Conservation (phyloP, 495 filamentous ascomycete species). For the Aspergillus kassunensis region DNA sequence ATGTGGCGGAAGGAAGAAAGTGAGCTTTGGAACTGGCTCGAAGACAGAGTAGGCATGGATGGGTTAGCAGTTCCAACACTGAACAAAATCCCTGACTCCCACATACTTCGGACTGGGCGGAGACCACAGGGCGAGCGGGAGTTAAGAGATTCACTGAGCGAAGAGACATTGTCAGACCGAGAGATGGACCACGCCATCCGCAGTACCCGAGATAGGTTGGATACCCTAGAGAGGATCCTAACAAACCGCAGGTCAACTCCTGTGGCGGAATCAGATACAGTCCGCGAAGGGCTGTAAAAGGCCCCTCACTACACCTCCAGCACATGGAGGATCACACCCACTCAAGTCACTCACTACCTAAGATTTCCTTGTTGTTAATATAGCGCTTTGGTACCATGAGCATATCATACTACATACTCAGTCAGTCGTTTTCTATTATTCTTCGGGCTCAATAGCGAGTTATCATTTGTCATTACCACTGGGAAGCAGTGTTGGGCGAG, state of each 20-base stretch:
- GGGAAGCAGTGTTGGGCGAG: not conserved
- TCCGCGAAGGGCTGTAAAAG: conserved; percentile 17
- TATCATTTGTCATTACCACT: not conserved
- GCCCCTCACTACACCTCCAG: too few species aligned
- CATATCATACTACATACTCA: not conserved
- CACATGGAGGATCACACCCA: too few species aligned
- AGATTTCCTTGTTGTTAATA: not conserved
- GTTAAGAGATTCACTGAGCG: conserved; percentile 47
- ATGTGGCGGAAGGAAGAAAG: conserved; percentile 89
- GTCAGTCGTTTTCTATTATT: not conserved
- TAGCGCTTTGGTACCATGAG: not conserved
- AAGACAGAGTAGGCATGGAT: conserved; percentile 77
- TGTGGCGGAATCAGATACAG: not conserved
- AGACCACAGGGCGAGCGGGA: conserved; percentile 32
- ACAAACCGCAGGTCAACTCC: conserved; percentile 47
- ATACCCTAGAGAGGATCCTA: conserved; percentile 68
- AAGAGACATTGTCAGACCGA: conserved; percentile 71
- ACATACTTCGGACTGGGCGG: conserved; percentile 14
- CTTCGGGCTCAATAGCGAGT: not conserved
- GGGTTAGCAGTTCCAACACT: conserved; percentile 47
- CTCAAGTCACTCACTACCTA: not conserved
- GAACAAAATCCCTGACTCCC: conserved; percentile 24
- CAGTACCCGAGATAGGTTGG: conserved; percentile 78
- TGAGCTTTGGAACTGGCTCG: conserved; percentile 93
- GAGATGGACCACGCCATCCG: conserved; percentile 82